Percentiles rank a stretch among this genome's conserved stretches.
Evolutionary conservation across 768 basidiomycete species (phyloP).

Genomic region (Asterophora parasitica): DNA sequence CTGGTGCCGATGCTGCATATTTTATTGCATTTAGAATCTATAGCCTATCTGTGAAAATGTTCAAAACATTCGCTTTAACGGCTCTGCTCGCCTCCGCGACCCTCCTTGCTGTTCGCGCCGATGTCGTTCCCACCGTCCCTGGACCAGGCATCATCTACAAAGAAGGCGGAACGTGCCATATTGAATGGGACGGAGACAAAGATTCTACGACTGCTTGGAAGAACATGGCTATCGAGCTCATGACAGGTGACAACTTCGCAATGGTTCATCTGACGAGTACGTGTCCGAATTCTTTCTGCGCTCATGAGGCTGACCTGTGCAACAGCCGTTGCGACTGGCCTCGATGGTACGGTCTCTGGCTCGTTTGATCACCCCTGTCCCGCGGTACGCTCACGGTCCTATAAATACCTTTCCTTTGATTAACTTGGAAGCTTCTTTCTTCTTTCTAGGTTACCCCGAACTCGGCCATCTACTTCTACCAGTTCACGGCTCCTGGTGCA

Average conservation of each 20-base stretch:
- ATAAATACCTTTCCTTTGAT: too few relatives aligned
- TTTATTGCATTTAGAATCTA: neutral
- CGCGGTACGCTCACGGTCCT: conserved; percentile 35
- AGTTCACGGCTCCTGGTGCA: conserved; percentile 50
- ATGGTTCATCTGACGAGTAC: conserved; percentile 68
- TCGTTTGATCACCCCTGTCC: conserved; percentile 62
- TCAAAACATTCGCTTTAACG: conserved; percentile 31
- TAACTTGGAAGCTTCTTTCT: neutral
- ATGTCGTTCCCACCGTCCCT: conserved; percentile 55
- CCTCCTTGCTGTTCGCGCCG: conserved; percentile 41
- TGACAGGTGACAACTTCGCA: conserved; percentile 68
- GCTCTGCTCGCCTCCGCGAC: conserved; percentile 33
- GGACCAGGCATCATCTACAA: conserved; percentile 55
- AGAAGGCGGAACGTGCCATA: conserved; percentile 48
- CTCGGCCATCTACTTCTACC: conserved; percentile 77
- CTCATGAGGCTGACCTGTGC: neutral
- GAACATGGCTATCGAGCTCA: conserved; percentile 70
- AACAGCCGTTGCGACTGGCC: conserved; percentile 55
- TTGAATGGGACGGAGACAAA: conserved; percentile 56
- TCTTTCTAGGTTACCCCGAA: conserved; percentile 50
- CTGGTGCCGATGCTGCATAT: conserved; percentile 10
- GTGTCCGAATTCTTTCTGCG: conserved; percentile 20
- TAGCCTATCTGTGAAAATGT: conserved; percentile 27
- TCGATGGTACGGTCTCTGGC: conserved; percentile 57
- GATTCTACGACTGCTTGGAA: conserved; percentile 56